Base-by-base conservation (phyloP, 2,329 filamentous ascomycete species). In the Pseudogymnoascus sp. region DNA sequence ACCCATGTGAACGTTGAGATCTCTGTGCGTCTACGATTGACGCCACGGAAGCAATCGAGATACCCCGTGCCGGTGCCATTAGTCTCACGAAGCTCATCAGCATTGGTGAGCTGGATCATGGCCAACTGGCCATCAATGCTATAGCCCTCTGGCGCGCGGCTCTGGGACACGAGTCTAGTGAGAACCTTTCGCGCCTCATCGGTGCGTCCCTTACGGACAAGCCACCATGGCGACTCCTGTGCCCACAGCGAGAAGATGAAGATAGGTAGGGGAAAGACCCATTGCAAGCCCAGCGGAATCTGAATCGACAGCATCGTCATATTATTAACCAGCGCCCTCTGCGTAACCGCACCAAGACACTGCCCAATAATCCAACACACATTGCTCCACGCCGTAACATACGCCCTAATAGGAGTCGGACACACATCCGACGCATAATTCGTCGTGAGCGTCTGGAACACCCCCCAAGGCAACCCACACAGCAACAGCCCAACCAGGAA, bases 1-100 rank as follows among this genome's bases (percentile, higher is more conserved):
- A 81, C 78, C 74, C 84, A 87, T 4, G 84, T 82, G 67, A 84
- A 83, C 60, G 75, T 73, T 1, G 78, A 76, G 27, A 82, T 80
- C 65, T 81, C 79, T 0, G 80, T 81, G 10, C 80, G 76, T 6
- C 78, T 72, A n/a, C 75, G 67, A 62, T 79, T 80, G 51, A 74
- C 71, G 0, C 76, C 77, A 48, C 72, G 76, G 66, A 82, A 75
- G 39, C 79, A 80, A 63, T 81, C 79, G 27, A 70, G 12, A 63
- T 81, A 82, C 0, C 74, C 77, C 29, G 75, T 79, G 0, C 76
- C 76, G 1, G 38, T 27, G n/a, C 31, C 29, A 1, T 73, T 71
- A 42, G 79, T 75, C 60, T 77, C 73, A 67, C 84, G 82, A 2
- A 82, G 71, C 61, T 78, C 74, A 65, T 84, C 79, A 0, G 81